Base-by-base conservation (phyloP, 2,329 filamentous ascomycete species). In the Aspergillus candidus region DNA sequence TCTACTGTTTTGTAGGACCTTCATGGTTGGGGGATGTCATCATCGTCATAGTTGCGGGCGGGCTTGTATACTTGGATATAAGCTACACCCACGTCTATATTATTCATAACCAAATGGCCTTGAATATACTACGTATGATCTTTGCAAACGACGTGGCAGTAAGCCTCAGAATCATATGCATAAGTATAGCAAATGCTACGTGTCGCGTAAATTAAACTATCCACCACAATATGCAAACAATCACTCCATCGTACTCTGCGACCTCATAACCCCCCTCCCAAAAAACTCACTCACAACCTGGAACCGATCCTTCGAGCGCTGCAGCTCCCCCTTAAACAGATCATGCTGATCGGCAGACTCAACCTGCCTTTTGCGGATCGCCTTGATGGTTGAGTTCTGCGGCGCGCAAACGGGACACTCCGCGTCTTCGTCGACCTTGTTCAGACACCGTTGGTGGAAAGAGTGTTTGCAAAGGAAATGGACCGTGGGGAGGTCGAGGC, bases 391-490 rank as follows among this genome's bases (percentile, higher is more conserved):
- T 15, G 88, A 82, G 59, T 97, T 96, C 49, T 87, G 83, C 14
- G 80, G 76, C 18, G 86, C 82, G 59, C 93, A 98, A 30, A 88
- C 77, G 8, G 91, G 89, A 62, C 93, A 98, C 66, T 96, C 89
- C 0, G 83, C 77, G 32, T 80, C 74, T 8, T 79, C 74, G 40
- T 83, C 82, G 10, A 73, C 72, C 4, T 75, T 72, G 60, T 87
- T 86, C 34, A 98, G 71, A 66, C 91, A 98, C 36, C 87, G 78
- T 69, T 94, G 88, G 63, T 98, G 93, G 74, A 96, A 98, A 48
- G 84, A 90, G 65, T 98, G 93, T 65, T 94, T 95, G 72, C 93
- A 98, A 51, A 98, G 69, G 65, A 98, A 98, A 63, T 98, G 93
- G 38, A 98, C 90, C 0, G 84, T 87, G 0, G 93, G 93, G 11